Conservation (phyloP, 305 asterid genomes). For the Fraxinus ornus region DNA sequence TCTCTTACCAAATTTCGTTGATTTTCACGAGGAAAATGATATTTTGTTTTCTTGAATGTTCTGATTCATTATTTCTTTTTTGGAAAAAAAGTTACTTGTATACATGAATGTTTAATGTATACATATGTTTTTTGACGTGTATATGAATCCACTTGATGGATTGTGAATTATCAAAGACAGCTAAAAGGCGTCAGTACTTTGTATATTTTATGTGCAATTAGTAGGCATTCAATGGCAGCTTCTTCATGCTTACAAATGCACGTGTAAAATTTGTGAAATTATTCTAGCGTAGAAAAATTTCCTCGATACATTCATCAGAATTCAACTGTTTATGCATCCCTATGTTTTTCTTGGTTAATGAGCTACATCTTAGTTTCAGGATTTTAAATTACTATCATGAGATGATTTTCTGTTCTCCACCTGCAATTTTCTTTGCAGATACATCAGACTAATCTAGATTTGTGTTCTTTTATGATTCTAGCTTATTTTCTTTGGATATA, state of each 20-base stretch:
- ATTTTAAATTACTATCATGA: neutral
- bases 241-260: neutral
- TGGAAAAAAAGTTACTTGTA: neutral
- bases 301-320: constrained; percentile 10
- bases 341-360: neutral
- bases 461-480: constrained; percentile 12
- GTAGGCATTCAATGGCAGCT: neutral
- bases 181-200: neutral
- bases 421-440: constrained; percentile 12
- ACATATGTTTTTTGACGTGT: neutral
- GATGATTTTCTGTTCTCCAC: neutral
- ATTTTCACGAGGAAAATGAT: neutral
- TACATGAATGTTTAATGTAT: neutral
- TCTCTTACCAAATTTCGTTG: neutral
- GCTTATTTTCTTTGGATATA: constrained; percentile 11
- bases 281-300: neutral
- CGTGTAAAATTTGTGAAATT: neutral
- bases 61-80: neutral
- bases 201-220: neutral
- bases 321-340: neutral
- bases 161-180: neutral
- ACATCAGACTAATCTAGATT: neutral
- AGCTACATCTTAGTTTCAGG: neutral
- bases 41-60: neutral
- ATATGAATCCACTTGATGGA: neutral